Evolutionary conservation across 2,329 filamentous ascomycete genomes (phyloP).

Genomic region (Trichophyton schoenleinii): DNA sequence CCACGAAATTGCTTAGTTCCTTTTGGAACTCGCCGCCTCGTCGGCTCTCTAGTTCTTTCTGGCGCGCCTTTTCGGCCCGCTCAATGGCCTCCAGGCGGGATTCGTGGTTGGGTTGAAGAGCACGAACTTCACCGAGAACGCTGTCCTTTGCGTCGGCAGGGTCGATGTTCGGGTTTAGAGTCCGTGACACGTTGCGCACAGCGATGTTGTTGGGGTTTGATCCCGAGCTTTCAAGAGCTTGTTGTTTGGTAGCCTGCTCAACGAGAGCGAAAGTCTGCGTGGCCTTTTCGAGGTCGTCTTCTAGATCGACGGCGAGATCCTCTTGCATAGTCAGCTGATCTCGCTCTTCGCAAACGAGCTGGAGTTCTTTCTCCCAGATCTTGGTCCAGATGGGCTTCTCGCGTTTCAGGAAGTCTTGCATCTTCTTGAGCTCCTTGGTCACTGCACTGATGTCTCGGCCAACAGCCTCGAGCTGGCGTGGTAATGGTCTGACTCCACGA

Average conservation of each 20-base stretch:
- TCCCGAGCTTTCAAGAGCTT: conserved; percentile 53
- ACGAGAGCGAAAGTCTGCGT: conserved; percentile 87
- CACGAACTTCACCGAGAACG: conserved; percentile 82
- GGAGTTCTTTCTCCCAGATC: conserved; percentile 96
- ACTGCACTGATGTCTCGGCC: conserved; percentile 75
- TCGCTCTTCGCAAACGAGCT: conserved; percentile 88
- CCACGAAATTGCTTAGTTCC: conserved; percentile 73
- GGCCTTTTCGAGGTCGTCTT: conserved; percentile 91
- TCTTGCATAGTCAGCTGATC: conserved; percentile 94
- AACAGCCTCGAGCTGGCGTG: conserved; percentile 77
- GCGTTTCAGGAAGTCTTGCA: conserved; percentile 79
- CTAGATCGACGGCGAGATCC: conserved; percentile 79
- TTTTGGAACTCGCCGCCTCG: conserved; percentile 65
- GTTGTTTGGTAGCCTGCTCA: conserved; percentile 96
- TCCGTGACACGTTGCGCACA: conserved; percentile 40
- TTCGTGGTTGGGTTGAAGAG: conserved; percentile 88
- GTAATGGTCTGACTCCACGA: conserved; percentile 80
- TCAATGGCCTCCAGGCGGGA: conserved; percentile 89
- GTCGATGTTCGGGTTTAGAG: conserved; percentile 47
- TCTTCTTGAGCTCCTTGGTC: conserved; percentile 77
- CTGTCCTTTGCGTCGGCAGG: conserved; percentile 77
- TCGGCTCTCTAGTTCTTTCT: conserved; percentile 73
- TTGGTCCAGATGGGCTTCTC: conserved; percentile 96
- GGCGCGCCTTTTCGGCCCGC: conserved; percentile 80
- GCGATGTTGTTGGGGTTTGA: conserved; percentile 31